Evolutionary conservation across 2,329 filamentous ascomycete species (phyloP), one percentile per base, ranked within the genome.

Genomic region (Zopfia rhizophila): DNA sequence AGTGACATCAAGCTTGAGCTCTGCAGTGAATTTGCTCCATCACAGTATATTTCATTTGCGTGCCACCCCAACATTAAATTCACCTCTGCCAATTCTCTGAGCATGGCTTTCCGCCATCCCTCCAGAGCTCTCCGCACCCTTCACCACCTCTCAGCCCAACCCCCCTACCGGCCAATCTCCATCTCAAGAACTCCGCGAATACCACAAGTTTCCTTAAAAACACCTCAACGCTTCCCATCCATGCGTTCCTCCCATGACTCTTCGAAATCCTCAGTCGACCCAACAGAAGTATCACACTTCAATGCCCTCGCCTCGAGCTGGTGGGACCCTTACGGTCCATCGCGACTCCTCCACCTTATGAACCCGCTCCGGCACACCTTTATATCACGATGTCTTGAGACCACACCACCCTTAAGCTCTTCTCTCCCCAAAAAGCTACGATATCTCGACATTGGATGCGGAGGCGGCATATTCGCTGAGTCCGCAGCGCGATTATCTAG

Each of bases 251-350:
- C n/a, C n/a, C n/a, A n/a, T n/a, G n/a, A n/a, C n/a, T n/a, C n/a
- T n/a, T n/a, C n/a, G n/a, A 48, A 54, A 33, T 65, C 66, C 21
- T 70, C 70, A 14, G 68, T 99, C 73, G 95, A 95, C 63, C 83
- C 89, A 40, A 84, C 87, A 57, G 93, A 99, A 77, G 85, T 99
- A 55, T 89, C 89, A 13, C 94, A 99, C 78, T 99, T 99, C 82
- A 91, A 91, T 66, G 85, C 86, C 53, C 90, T 99, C 64, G 94
- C 94, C 56, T 90, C 89, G 56, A 88, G 88, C 63, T 99, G 94
- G 94, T 99, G 94, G 94, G 92, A 97, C 73, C 90, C 93, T 1
- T 86, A 96, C 67, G 94, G 94, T 38, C 88, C 93, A 5, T 97
- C 91, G 3, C 86, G 93, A 27, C 85, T 97, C 47, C 85, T 99